phyloP scores from a whole-genome alignment of 805 yeast genomes.

The Tetrapisispora namnaoensis region DNA sequence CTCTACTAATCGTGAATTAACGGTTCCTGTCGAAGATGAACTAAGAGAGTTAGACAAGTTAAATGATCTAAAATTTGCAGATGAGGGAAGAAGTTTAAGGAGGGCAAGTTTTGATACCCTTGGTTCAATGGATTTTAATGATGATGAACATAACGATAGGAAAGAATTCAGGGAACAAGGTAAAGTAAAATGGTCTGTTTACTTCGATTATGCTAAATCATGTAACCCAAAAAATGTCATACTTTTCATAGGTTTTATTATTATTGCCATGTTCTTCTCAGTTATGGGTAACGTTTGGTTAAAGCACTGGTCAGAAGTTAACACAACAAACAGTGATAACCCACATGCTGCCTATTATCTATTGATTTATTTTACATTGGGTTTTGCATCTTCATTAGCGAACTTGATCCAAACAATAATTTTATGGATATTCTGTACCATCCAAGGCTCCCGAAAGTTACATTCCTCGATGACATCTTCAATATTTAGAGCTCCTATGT shows the following conservation, averaged over 20 bases:
- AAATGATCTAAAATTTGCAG: slow-evolving; percentile 18
- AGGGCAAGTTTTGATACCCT: slow-evolving; percentile 48
- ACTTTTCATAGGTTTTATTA: slow-evolving; percentile 44
- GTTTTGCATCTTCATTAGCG: slow-evolving; percentile 53
- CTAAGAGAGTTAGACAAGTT: slow-evolving; percentile 26
- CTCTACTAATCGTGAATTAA: slow-evolving; percentile 15
- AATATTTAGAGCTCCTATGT: slow-evolving; percentile 87
- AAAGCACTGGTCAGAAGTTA: slow-evolving; percentile 94
- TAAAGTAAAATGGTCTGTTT: slow-evolving; percentile 81
- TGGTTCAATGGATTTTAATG: slow-evolving; percentile 27
- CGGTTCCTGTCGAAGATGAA: slow-evolving; percentile 22
- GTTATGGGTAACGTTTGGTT: slow-evolving; percentile 83
- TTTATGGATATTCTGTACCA: slow-evolving; percentile 73
- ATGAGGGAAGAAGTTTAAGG: slow-evolving; percentile 38
- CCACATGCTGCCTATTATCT: slow-evolving; percentile 66
- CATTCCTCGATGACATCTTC: slow-evolving; percentile 66
- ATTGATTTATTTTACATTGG: slow-evolving; percentile 65
- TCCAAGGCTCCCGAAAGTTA: slow-evolving; percentile 66
- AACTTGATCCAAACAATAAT: slow-evolving; percentile 56
- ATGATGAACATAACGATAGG: slow-evolving; percentile 29
- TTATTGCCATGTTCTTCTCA: slow-evolving; percentile 49
- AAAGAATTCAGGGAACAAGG: slow-evolving; percentile 89
- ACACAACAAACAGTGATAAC: slow-evolving; percentile 56
- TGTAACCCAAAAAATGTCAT: slow-evolving; percentile 64
- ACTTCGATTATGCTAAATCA: slow-evolving; percentile 74